These are phyloP conservation scores for Penicillium subrubescens DNA, from an alignment of 495 filamentous ascomycete genomes.

Conservation along the genomic window DNA sequence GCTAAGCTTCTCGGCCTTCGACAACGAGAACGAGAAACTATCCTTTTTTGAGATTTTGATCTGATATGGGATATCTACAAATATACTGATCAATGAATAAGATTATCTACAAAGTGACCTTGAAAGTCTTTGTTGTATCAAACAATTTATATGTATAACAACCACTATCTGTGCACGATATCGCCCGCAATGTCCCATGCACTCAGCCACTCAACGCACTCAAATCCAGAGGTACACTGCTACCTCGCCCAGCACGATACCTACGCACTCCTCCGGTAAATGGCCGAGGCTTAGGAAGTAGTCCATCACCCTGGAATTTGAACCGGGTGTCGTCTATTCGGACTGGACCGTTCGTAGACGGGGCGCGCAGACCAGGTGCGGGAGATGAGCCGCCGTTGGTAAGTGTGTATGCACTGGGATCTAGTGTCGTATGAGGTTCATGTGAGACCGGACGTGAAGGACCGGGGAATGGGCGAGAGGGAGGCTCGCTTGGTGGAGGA, in stretches of 20 bases:
- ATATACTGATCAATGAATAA: not conserved
- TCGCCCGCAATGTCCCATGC: conserved; percentile 30
- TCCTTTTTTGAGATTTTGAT: not conserved
- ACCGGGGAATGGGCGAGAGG: conserved; percentile 54
- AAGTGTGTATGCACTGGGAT: conserved; percentile 78
- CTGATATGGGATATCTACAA: not conserved
- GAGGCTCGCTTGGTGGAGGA: conserved; percentile 46
- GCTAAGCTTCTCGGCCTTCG: conserved; percentile 3
- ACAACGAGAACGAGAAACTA: not conserved
- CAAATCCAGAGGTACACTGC: conserved; percentile 91
- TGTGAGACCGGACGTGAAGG: conserved; percentile 45
- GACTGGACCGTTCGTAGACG: conserved; percentile 46
- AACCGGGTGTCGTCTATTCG: conserved; percentile 80
- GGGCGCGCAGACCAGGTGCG: conserved; percentile 29
- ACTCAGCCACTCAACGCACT: conserved; percentile 42
- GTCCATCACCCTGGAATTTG: conserved; percentile 80
- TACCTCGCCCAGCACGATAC: conserved; percentile 89
- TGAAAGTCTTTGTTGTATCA: not conserved
- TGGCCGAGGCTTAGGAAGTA: conserved; percentile 81
- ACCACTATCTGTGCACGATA: conserved; percentile 33
- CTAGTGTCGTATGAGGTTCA: conserved; percentile 60
- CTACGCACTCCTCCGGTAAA: conserved; percentile 71
- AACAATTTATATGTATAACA: conserved; percentile 23
- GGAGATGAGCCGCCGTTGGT: conserved; percentile 54
- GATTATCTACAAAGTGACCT: not conserved